Conservation (phyloP, 805 yeast species). For the Wickerhamomyces ciferrii region DNA sequence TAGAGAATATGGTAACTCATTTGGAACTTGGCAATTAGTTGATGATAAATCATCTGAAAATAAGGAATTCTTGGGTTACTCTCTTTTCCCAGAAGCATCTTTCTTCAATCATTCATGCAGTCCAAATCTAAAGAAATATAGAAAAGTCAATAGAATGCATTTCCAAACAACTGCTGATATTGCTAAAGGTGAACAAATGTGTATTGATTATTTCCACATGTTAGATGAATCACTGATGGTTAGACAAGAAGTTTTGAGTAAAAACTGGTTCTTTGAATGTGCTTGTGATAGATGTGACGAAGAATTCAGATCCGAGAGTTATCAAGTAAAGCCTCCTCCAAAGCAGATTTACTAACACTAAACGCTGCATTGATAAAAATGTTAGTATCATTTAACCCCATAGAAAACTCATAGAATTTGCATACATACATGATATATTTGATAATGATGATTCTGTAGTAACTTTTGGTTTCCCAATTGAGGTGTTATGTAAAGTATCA, state of each 20-base stretch:
- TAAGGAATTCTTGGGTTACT: constrained; percentile 53
- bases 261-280: constrained; percentile 59
- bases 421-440: constrained; percentile 26
- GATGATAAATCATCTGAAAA: constrained; percentile 34
- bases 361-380: constrained; percentile 10
- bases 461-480: background rate
- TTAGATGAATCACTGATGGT: constrained; percentile 31
- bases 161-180: constrained; percentile 40
- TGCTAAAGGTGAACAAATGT: constrained; percentile 41
- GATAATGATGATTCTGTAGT: constrained; percentile 19
- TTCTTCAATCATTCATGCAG: constrained; percentile 63
- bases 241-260: constrained; percentile 37
- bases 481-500: background rate
- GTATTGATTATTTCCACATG: constrained; percentile 57
- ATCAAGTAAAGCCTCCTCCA: constrained; percentile 36
- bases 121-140: constrained; percentile 47
- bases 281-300: constrained; percentile 40
- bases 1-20: constrained; percentile 59
- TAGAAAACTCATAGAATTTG: background rate
- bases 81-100: constrained; percentile 58
- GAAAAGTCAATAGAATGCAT: constrained; percentile 32
- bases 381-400: constrained; percentile 4
- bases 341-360: constrained; percentile 33
- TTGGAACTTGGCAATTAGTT: constrained; percentile 58
- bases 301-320: constrained; percentile 21